These are phyloP conservation scores for Ceratocystis diversiconidia DNA, from an alignment of 2,329 filamentous ascomycete species.

Conservation along the genomic window DNA sequence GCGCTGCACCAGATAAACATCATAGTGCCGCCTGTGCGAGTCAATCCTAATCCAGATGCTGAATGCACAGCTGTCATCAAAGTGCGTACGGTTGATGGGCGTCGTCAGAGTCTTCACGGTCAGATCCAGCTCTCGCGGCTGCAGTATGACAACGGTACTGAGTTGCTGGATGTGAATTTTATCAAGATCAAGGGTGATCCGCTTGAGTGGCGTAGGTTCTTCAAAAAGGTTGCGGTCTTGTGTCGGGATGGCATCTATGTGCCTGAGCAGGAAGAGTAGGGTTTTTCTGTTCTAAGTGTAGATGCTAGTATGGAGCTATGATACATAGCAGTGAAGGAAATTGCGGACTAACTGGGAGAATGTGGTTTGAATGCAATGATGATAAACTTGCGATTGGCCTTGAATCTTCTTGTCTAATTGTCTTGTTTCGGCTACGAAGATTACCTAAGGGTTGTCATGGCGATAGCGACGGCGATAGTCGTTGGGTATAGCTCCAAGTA, in stretches of 20 bases:
- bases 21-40: slow-evolving; percentile 42
- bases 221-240: slow-evolving; percentile 83
- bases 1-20: slow-evolving; percentile 78
- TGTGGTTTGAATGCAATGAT: background rate
- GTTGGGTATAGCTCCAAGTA: too few species aligned
- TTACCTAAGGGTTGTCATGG: too few species aligned
- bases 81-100: slow-evolving; percentile 58
- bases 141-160: slow-evolving; percentile 39
- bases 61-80: slow-evolving; percentile 44
- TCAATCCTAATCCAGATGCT: slow-evolving; percentile 25
- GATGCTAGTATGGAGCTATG: background rate
- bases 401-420: background rate
- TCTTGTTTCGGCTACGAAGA: background rate
- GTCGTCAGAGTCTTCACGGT: slow-evolving; percentile 58
- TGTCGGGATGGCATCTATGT: slow-evolving; percentile 72
- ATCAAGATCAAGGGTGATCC: slow-evolving; percentile 93
- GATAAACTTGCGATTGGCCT: background rate
- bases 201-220: slow-evolving; percentile 88
- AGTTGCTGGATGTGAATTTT: slow-evolving; percentile 74
- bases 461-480: too few species aligned
- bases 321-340: background rate
- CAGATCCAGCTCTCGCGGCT: slow-evolving; percentile 60
- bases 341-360: background rate
- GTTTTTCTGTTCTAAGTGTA: background rate
- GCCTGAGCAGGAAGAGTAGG: slow-evolving; percentile 25